Evolutionary conservation across 768 basidiomycete genomes (phyloP), one percentile per base, ranked within the genome.

Genomic region (Multifurca ochricompacta): DNA sequence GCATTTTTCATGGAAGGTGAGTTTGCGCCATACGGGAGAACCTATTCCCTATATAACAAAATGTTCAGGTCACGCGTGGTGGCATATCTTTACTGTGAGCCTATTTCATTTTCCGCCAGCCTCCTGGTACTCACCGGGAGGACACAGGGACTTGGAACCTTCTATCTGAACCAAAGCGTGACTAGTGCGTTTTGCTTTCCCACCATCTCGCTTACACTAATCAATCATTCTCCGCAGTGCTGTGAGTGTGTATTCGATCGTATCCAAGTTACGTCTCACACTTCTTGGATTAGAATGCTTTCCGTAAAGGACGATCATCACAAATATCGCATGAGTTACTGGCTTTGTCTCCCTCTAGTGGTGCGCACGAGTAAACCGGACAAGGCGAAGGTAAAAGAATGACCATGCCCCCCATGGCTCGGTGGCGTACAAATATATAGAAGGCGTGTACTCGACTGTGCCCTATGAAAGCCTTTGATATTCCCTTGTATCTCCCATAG

Each of bases 1-100:
- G 83, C 83, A 6, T 85, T 87, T 62, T 56, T 85, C 19, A 67
- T 87, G 7, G 85, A 87, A 71, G 83, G 81, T 73, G 54, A 36
- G 51, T 56, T 19, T 34, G 30, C n/a, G 18, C 18, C 19, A 10
- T 27, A 14, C 23, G 16, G 19, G 25, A n/a, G 45, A 7, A 30
- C 11, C 30, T 37, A 18, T 40, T 19, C 43, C 8, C 21, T 52
- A 48, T 45, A 34, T 27, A 45, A 54, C 39, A 39, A 36, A 28
- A 46, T 21, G 18, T 32, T 8, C 51, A 81, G 81, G 83, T 10
- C 85, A 87, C 61, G 78, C 83, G 10, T 86, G 83, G 83, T 87
- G 83, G 83, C 85, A 86, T 68, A 61, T 85, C 28, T 67, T 86
- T 14, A 84, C 83, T 13, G 82, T 81, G 56, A 59, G 77, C 56